Percentiles rank a stretch among this genome's conserved stretches.
Evolutionary conservation across 129 eudicot species (phyloP).

Genomic region (Erigeron canadensis): DNA sequence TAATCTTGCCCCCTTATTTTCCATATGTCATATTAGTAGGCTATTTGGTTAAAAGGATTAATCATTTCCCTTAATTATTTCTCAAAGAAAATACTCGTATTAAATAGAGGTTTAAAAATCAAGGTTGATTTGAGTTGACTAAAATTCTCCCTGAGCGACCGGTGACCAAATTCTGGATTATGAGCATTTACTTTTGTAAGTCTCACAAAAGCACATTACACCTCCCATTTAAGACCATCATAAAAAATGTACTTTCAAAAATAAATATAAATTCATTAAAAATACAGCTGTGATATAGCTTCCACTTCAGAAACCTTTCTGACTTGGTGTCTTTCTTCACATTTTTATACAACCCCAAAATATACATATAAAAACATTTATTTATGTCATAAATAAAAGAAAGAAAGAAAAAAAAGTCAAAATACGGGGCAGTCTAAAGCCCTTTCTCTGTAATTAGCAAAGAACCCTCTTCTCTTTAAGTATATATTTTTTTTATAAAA

Average conservation of each 20-base stretch:
- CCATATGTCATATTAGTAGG: too few species aligned
- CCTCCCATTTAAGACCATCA: slow-evolving; percentile 18
- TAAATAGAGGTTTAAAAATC: slow-evolving; percentile 15
- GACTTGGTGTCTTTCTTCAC: slow-evolving; percentile 27
- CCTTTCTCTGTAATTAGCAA: slow-evolving; percentile 27
- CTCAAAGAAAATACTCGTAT: too few species aligned
- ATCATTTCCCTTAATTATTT: not conserved
- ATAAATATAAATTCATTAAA: slow-evolving; percentile 5
- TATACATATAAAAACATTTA: not conserved
- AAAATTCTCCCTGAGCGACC: slow-evolving; percentile 19
- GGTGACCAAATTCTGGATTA: slow-evolving; percentile 23
- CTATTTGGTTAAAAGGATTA: not conserved
- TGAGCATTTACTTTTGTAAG: slow-evolving; percentile 31
- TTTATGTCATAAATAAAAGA: slow-evolving; percentile 22
- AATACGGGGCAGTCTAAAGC: slow-evolving; percentile 36
- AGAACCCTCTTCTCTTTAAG: slow-evolving; percentile 9
- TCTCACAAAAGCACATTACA: slow-evolving; percentile 35
- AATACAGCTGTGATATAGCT: slow-evolving; percentile 32
- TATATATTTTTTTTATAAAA: too few species aligned
- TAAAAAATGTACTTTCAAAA: not conserved
- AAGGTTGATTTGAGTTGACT: slow-evolving; percentile 30
- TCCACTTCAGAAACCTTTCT: slow-evolving; percentile 10
- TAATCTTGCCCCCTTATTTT: too few species aligned
- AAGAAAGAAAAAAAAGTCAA: slow-evolving; percentile 51
- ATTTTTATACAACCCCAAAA: not conserved